Base-by-base conservation (phyloP, 1,139 yeast species). In the Kurtzmaniella quercitrusa region DNA sequence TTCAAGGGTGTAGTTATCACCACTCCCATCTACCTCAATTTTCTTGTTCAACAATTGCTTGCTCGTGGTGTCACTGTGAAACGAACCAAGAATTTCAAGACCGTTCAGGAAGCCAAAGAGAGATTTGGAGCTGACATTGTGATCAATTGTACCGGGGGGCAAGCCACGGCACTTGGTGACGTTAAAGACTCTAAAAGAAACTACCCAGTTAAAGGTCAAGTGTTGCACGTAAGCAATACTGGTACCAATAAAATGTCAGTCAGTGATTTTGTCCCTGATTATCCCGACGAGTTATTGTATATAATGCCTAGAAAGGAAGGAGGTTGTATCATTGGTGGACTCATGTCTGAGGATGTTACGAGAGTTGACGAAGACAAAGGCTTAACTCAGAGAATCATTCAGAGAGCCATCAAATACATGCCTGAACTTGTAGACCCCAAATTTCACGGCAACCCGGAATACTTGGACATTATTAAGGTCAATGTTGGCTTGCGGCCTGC, bases 221-320 rank as follows among this genome's bases (percentile, higher is more conserved):
- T 59, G 42, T 52, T 73, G 15, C 59, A 65, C 12, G 68, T 74
- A 8, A 68, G 71, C 43, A 73, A 74, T 50, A 60, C 54, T 39
- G 53, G 68, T 11, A 46, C 53, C 41, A 58, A 59, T 43, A 58
- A 65, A 16, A 45, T 58, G 21, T 53, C 59, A 14, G 70, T 72
- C 9, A 57, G 63, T 6, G 63, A 66, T 5, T 60, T 62, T 40
- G 38, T 18, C 2, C 64, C 70, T 3, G 64, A 58, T 0, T 51
- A 52, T 25, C 62, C 63, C 1, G 50, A 65, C 40, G 81, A 77
- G 49, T 48, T 58, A 48, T 57, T 76, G 25, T 77, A 77, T 49
- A 57, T 73, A 15, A 70, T 77, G 70, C 82, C 82, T 6, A 57
- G 82, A 40, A 68, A 69, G 46, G 82, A 77, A 55, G 82, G 82